Percentiles rank a stretch among this genome's conserved stretches.
Conservation (phyloP, 768 basidiomycete genomes). For the Omphalotus guepiniiformis region DNA sequence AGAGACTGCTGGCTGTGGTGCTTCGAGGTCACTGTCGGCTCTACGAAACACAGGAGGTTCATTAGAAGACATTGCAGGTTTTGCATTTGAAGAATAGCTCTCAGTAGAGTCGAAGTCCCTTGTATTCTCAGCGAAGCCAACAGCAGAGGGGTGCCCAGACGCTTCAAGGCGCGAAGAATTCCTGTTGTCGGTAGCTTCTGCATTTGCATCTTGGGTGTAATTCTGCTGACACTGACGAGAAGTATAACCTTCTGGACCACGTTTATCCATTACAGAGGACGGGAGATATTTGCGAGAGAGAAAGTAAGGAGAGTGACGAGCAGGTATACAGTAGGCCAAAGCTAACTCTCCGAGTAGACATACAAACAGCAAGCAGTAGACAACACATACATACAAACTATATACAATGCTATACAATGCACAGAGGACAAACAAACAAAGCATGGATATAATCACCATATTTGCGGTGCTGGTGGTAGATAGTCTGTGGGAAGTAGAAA, state of each 20-base stretch:
- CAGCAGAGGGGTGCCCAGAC: no score
- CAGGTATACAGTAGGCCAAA: neutral
- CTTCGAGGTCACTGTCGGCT: slow-evolving; percentile 6
- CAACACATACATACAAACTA: neutral
- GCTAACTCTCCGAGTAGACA: neutral
- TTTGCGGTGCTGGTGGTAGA: slow-evolving; percentile 65
- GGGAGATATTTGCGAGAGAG: neutral
- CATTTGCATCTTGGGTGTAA: no score
- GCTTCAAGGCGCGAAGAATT: no score
- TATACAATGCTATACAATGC: neutral
- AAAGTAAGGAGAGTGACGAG: neutral
- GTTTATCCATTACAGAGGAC: no score
- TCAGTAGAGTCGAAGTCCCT: no score
- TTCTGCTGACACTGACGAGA: no score
- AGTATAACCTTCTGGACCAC: no score
- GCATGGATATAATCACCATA: slow-evolving; percentile 48
- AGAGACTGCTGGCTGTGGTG: neutral
- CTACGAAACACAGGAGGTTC: neutral
- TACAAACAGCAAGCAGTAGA: slow-evolving; percentile 8
- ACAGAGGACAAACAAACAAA: slow-evolving; percentile 4
- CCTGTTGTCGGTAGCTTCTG: no score
- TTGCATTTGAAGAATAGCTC: no score
- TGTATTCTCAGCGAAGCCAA: no score
- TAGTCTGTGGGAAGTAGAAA: slow-evolving; percentile 77
- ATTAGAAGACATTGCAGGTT: no score